Percentiles rank a stretch among this genome's conserved stretches.
Evolutionary conservation across 2,329 filamentous ascomycete genomes (phyloP).

Genomic region (Calycina marina): DNA sequence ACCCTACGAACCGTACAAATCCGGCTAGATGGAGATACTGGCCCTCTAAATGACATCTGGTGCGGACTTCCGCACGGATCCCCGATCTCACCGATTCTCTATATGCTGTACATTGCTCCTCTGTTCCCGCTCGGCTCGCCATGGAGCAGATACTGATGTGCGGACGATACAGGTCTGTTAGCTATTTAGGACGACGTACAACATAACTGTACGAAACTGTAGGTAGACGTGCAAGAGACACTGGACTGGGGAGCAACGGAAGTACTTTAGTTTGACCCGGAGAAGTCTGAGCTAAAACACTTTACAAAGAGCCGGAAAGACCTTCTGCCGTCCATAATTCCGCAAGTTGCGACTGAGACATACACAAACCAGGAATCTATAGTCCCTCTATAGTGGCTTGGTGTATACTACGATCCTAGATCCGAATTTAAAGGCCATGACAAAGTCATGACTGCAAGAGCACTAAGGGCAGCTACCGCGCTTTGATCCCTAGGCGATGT

Average conservation of each 20-base stretch:
- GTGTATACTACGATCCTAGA: no score
- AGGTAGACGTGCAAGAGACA: background rate
- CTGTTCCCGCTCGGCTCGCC: background rate
- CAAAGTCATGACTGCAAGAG: no score
- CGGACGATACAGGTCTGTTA: background rate
- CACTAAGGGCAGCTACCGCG: no score
- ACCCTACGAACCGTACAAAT: background rate
- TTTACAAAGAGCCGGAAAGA: no score
- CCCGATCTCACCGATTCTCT: background rate
- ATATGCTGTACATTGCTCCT: background rate
- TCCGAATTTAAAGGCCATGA: no score
- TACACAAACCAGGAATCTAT: no score
- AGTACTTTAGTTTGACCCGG: no score
- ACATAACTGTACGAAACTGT: background rate
- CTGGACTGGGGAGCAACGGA: background rate
- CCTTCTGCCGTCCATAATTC: no score
- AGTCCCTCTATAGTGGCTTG: no score
- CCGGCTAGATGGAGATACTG: background rate
- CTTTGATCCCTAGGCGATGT: no score
- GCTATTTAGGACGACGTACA: background rate
- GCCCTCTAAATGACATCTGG: background rate
- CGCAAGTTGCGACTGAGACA: no score
- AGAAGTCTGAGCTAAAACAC: no score
- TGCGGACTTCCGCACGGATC: background rate
- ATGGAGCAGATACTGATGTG: background rate